A percentile compares a stretch with the other conserved stretches of the same genome.
Evolutionary conservation across 116 monocot genomes (phyloP).

Genomic region (Phalaenopsis hybrid): DNA sequence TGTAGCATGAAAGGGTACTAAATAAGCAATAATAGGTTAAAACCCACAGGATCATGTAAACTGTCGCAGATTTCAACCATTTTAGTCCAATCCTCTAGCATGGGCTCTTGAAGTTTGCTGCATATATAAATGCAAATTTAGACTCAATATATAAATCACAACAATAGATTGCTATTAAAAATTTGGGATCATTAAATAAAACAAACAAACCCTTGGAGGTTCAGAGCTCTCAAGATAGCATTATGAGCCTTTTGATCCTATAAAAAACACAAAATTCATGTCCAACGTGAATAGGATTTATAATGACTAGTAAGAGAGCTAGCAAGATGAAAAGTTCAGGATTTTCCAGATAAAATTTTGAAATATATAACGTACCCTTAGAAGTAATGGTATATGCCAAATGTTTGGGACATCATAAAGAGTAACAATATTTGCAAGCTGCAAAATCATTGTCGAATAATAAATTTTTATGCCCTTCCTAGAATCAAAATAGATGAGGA

Average conservation of each 20-base stretch:
- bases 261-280: conserved; percentile 3
- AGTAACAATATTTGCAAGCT: conserved; percentile 59
- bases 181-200: background rate
- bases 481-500: conserved; percentile 1
- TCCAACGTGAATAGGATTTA: background rate
- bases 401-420: conserved; percentile 87
- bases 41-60: conserved; percentile 52
- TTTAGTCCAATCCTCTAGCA: conserved; percentile 53
- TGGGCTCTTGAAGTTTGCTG: conserved; percentile 38
- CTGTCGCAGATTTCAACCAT: conserved; percentile 51
- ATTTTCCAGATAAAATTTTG: background rate
- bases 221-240: conserved; percentile 21
- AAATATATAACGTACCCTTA: conserved; percentile 44
- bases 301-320: background rate
- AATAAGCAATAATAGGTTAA: background rate
- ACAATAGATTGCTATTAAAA: background rate
- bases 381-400: conserved; percentile 75
- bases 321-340: background rate
- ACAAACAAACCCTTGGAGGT: conserved; percentile 35
- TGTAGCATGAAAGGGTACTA: background rate
- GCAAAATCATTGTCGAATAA: conserved; percentile 20
- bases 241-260: conserved; percentile 65
- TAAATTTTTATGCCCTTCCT: background rate
- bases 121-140: background rate
- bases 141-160: background rate